Conservation (phyloP, 495 filamentous ascomycete genomes). For the Tirmania nivea region DNA sequence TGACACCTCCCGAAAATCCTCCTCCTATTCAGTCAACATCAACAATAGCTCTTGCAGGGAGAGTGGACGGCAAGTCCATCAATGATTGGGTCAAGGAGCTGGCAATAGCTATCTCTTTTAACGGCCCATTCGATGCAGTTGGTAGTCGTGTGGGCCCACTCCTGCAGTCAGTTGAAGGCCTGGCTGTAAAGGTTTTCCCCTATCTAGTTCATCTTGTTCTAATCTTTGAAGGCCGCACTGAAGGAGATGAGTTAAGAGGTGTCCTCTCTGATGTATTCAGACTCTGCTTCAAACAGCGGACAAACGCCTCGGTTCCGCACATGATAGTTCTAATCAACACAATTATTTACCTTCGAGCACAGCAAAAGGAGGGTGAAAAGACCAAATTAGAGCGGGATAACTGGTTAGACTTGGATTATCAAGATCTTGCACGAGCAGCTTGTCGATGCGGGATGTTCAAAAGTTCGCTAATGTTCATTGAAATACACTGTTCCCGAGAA, state of each 20-base stretch:
- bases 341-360: slow-evolving; percentile 72
- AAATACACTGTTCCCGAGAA: slow-evolving; percentile 34
- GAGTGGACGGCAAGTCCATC: slow-evolving; percentile 9
- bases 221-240: slow-evolving; percentile 16
- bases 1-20: not conserved
- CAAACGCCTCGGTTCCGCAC: slow-evolving; percentile 25
- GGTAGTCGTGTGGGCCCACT: slow-evolving; percentile 41
- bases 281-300: slow-evolving; percentile 10
- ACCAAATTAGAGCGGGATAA: slow-evolving; percentile 55
- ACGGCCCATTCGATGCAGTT: slow-evolving; percentile 39
- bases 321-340: slow-evolving; percentile 47
- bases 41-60: not conserved
- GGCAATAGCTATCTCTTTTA: slow-evolving; percentile 36
- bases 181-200: slow-evolving; percentile 52
- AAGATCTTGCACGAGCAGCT: slow-evolving; percentile 54
- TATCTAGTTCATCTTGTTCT: slow-evolving; percentile 65
- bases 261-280: slow-evolving; percentile 27
- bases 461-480: slow-evolving; percentile 62
- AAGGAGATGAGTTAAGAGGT: slow-evolving; percentile 8
- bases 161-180: slow-evolving; percentile 36
- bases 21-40: too few relatives aligned
- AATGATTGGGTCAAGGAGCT: slow-evolving; percentile 43
- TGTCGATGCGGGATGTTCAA: slow-evolving; percentile 64
- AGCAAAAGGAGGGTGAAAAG: slow-evolving; percentile 47
- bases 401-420: slow-evolving; percentile 72